Evolutionary conservation across 2,329 filamentous ascomycete species (phyloP).

Genomic region (Xylaria polymorpha): DNA sequence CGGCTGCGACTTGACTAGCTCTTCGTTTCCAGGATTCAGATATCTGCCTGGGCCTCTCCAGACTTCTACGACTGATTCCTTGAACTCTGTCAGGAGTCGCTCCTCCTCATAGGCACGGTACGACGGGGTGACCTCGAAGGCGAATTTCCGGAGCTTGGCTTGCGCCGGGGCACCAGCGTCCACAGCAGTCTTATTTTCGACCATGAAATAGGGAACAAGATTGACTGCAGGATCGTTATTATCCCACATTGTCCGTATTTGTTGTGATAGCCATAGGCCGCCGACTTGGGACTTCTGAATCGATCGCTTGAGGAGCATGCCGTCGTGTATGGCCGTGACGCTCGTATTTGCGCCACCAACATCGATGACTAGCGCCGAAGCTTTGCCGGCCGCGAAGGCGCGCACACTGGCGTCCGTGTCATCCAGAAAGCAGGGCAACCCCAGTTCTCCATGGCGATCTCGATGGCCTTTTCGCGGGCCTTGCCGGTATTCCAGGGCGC

Average conservation of each 20-base stretch:
- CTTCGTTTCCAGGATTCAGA: conserved; percentile 75
- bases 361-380: conserved; percentile 81
- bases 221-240: conserved; percentile 76
- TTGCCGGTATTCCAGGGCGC: conserved; percentile 92
- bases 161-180: conserved; percentile 86
- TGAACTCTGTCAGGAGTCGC: conserved; percentile 93
- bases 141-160: conserved; percentile 77
- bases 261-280: conserved; percentile 89
- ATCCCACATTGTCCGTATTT: conserved; percentile 84
- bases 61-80: conserved; percentile 94
- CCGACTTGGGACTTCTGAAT: conserved; percentile 87
- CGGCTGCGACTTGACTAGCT: conserved; percentile 76
- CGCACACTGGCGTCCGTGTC: conserved; percentile 86
- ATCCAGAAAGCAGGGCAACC: conserved; percentile 95
- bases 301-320: conserved; percentile 91
- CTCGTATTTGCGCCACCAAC: conserved; percentile 44
- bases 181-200: conserved; percentile 87
- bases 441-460: conserved; percentile 98
- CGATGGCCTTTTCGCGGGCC: conserved; percentile 91
- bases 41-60: conserved; percentile 86
- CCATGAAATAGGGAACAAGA: conserved; percentile 85
- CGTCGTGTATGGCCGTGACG: conserved; percentile 83
- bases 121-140: conserved; percentile 70
- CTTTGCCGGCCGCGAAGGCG: conserved; percentile 92
- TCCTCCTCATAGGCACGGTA: conserved; percentile 91